Base-by-base conservation (phyloP, 2,329 filamentous ascomycete genomes). In the Colletotrichum sp. region DNA sequence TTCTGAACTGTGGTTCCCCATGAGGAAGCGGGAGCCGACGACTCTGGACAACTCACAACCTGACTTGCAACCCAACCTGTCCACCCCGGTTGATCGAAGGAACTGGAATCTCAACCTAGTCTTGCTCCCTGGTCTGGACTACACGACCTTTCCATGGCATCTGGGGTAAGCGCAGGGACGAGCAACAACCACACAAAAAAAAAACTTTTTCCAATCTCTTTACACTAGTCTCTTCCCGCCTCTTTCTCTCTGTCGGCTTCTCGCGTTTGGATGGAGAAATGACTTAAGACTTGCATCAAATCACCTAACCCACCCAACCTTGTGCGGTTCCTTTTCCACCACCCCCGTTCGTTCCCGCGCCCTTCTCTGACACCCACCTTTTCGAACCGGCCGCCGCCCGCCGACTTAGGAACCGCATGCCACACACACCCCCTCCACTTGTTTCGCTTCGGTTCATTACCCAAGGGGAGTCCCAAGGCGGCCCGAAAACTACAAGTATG, bases 231-330 rank as follows among this genome's bases (percentile, higher is more conserved):
- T 43, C 38, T 10, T n/a, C 9, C 38, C 9, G 38, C 38, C 18
- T 26, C 16, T 43, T 13, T 52, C 36, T 34, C 15, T 67, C 18
- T 66, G 9, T 58, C 32, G 52, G 15, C 66, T 9, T 7, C 15
- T 48, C 43, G 13, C 62, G 32, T 72, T 16, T 65, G 38, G 7
- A 65, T 66, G 69, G 34, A 36, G 38, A 61, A 61, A 67, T 76
- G 70, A 65, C 56, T 64, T 60, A 36, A 69, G 66, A 69, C 36
- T 66, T 76, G 70, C 73, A 69, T 73, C 58, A 52, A 43, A 65
- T 73, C 70, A 73, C 64, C 65, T 60, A 69, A 69, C 73, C 70
- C 43, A 73, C 55, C 70, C 32, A 30, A 71, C 55, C 62, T 73
- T 60, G 66, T 43, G 26, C 13, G 43, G 26, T 48, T 36, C 34